Evolutionary conservation across 2,329 filamentous ascomycete species (phyloP), one percentile per base, ranked within the genome.

Genomic region (Xylariaceae sp.): DNA sequence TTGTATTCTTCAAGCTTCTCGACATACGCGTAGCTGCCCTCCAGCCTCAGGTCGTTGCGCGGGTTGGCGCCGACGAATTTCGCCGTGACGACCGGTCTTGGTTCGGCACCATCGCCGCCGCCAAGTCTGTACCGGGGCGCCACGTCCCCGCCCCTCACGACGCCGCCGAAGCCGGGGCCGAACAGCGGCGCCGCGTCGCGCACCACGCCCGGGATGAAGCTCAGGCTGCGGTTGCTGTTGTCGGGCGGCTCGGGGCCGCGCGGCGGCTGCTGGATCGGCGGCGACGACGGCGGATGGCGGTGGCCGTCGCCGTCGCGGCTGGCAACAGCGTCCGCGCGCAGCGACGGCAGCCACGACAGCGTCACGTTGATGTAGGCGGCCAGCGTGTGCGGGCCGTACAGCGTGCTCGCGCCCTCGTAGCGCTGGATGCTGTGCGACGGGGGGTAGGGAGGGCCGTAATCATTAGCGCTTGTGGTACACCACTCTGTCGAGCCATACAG

Each of bases 351-450:
- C 44, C 80, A 76, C 1, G 69, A 72, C 10, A 85, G 61, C 0
- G 84, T 89, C 13, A 88, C 67, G 52, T 93, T 85, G 57, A 94
- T 82, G 60, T 92, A 89, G 0, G 86, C 89, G 13, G 82, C 78
- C n/a, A 94, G 67, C 0, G 85, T 90, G 53, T 88, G 80, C 0
- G 76, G 84, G 0, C 89, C 89, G 55, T 89, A 90, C 2, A 95
- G 69, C 0, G 89, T 95, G 3, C 83, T 89, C 1, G 85, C 89
- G 22, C 88, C 89, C 61, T 95, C 89, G 55, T 94, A 94, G 21
- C 89, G 79, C 59, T 95, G 89, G 31, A 89, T 71, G 11, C 63
- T 61, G 55, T 66, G 52, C n/a, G n/a, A n/a, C n/a, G n/a, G n/a
- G n/a, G n/a, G n/a, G n/a, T n/a, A n/a, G n/a, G n/a, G n/a, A n/a